A percentile compares a stretch with the other conserved stretches of the same genome.
These are phyloP conservation scores for Botryosphaeria dothidea DNA, from an alignment of 2,329 filamentous ascomycete species.

Conservation along the genomic window DNA sequence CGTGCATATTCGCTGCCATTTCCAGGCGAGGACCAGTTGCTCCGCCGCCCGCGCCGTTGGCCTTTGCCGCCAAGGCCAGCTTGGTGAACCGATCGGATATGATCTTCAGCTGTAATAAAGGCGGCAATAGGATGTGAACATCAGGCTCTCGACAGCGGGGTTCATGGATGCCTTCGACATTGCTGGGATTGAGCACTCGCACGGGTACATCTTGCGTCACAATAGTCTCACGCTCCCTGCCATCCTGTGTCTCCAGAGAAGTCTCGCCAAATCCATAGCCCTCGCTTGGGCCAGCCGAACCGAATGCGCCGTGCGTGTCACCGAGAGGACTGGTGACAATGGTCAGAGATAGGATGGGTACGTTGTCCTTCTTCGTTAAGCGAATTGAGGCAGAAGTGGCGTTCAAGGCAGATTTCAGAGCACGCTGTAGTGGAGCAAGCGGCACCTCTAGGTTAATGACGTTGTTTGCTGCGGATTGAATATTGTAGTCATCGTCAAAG, in stretches of 20 bases:
- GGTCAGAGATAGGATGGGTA: conserved; percentile 85
- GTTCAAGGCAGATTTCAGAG: conserved; percentile 84
- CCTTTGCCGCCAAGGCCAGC: conserved; percentile 53
- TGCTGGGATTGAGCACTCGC: conserved; percentile 78
- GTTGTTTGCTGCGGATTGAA: conserved; percentile 85
- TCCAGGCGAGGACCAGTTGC: conserved; percentile 67
- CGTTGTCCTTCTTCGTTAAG: conserved; percentile 87
- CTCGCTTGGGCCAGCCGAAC: conserved; percentile 28
- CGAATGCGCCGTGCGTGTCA: conserved; percentile 44
- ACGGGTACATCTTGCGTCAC: conserved; percentile 97
- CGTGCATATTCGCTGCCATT: conserved; percentile 92
- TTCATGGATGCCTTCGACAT: conserved; percentile 91
- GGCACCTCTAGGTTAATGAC: conserved; percentile 96
- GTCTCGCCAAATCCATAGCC: conserved; percentile 35
- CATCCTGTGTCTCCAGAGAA: conserved; percentile 38
- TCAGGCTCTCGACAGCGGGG: conserved; percentile 88
- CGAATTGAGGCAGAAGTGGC: conserved; percentile 81
- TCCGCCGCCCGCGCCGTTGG: conserved; percentile 36
- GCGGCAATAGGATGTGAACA: conserved; percentile 88
- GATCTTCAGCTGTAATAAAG: conserved; percentile 83
- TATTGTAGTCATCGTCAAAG: conserved; percentile 78
- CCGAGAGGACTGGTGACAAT: conserved; percentile 74
- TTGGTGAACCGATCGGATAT: conserved; percentile 96
- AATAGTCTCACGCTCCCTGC: conserved; percentile 82
- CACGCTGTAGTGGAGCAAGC: conserved; percentile 81